These are phyloP conservation scores for Furcasterigmium sp. DNA, from an alignment of 2,329 filamentous ascomycete genomes.

Conservation along the genomic window DNA sequence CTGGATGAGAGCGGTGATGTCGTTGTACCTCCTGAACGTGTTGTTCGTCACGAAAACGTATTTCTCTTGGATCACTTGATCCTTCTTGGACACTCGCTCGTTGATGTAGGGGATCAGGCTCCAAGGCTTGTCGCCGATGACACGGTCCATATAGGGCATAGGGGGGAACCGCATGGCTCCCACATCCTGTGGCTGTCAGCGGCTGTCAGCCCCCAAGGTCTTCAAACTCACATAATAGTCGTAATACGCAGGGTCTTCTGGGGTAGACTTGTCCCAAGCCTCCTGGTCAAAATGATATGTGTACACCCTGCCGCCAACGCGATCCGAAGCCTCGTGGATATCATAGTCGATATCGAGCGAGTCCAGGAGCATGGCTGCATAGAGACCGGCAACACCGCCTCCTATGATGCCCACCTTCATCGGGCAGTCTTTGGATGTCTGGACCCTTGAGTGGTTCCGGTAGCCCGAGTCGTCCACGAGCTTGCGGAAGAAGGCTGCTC, in stretches of 20 bases:
- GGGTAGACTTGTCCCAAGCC: slow-evolving; percentile 13
- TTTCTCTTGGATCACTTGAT: slow-evolving; percentile 12
- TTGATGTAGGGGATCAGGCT: slow-evolving; percentile 17
- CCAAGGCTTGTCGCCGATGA: slow-evolving; percentile 14
- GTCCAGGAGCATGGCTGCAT: slow-evolving; percentile 26
- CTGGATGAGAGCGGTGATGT: slow-evolving; percentile 7
- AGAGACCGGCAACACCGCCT: slow-evolving; percentile 27
- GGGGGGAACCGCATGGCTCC: slow-evolving; percentile 35
- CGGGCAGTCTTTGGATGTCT: slow-evolving; percentile 6
- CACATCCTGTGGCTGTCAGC: slow-evolving; percentile 21
- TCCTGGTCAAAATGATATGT: slow-evolving; percentile 24
- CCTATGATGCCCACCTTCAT: slow-evolving; percentile 28
- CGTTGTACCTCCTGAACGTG: slow-evolving; percentile 15
- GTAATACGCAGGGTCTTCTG: slow-evolving; percentile 15
- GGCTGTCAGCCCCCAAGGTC: background rate
- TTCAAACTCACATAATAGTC: slow-evolving; percentile 22
- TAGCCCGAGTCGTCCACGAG: slow-evolving; percentile 9
- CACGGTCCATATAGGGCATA: slow-evolving; percentile 21
- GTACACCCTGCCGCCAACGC: slow-evolving; percentile 29
- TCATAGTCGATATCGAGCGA: slow-evolving; percentile 27
- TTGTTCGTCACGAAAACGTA: slow-evolving; percentile 15
- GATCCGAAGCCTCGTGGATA: slow-evolving; percentile 26
- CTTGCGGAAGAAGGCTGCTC: slow-evolving; percentile 13
- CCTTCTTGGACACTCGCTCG: slow-evolving; percentile 4
- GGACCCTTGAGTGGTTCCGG: slow-evolving; percentile 9